Base-by-base conservation (phyloP, 2,329 filamentous ascomycete species). In the Claviceps sp. region DNA sequence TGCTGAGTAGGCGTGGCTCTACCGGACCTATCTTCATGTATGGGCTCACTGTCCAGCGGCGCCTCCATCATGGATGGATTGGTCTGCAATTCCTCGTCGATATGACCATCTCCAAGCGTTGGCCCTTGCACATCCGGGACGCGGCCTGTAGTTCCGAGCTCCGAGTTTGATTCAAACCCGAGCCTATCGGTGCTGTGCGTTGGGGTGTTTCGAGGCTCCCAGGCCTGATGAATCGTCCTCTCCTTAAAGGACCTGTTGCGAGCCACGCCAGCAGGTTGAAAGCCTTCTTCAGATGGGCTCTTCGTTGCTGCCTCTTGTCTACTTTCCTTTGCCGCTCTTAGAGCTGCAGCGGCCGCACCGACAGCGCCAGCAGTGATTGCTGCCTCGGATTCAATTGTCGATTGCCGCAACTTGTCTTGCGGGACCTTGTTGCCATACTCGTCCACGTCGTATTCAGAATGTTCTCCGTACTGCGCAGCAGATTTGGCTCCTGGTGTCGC, bases 51-150 rank as follows among this genome's bases (percentile, higher is more conserved):
- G 49, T 80, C 82, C 48, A 85, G 77, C 1, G 83, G 84, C 18
- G 86, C 88, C 57, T 89, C 79, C 42, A 94, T 81, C 48, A 90
- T 76, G 0, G 90, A 95, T 2, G 89, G 89, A 62, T 94, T 94
- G 18, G 89, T 95, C 46, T 81, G 84, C 16, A 88, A 76, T 55
- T 94, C 89, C 40, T 80, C 77, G 11, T 77, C 72, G 1, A 70
- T 59, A 57, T 87, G 85, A 4, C 85, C 88, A 60, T 87, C 82
- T 62, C 90, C 89, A 0, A 85, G 87, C 72, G 90, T 79, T 5
- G 85, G 84, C 58, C 90, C 75, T 52, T 82, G 70, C 38, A 78
- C 69, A 57, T 84, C 76, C 3, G 88, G 88, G 54, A 90, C 65
- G 47, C 82, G 84, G 63, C 76, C 89, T 44, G 84, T 34, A 9